These are phyloP conservation scores for Daldinia caldariorum DNA, from an alignment of 495 filamentous ascomycete genomes.

Conservation along the genomic window DNA sequence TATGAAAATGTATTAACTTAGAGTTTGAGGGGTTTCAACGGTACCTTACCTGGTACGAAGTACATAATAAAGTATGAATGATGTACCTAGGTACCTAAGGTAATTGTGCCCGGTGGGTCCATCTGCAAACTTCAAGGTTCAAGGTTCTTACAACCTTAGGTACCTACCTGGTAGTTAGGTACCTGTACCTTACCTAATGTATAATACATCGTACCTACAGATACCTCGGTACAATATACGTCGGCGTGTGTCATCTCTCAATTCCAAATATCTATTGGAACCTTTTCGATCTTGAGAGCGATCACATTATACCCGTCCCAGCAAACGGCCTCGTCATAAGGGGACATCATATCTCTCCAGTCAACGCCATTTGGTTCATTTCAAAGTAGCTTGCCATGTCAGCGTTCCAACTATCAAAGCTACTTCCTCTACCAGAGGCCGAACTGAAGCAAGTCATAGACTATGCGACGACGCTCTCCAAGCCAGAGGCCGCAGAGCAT, in stretches of 20 bases:
- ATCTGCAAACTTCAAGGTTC: too few relatives aligned
- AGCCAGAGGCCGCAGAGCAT: conserved; percentile 78
- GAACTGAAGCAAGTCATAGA: conserved; percentile 83
- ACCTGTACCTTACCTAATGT: too few relatives aligned
- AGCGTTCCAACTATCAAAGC: conserved; percentile 72
- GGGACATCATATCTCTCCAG: not conserved
- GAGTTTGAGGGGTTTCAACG: too few relatives aligned
- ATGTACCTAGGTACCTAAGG: too few relatives aligned
- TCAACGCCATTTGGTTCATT: too few relatives aligned
- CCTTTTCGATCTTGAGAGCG: not conserved
- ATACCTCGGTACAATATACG: not conserved
- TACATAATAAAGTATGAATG: too few relatives aligned
- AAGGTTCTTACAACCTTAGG: too few relatives aligned
- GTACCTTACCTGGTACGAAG: too few relatives aligned
- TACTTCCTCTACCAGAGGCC: conserved; percentile 85
- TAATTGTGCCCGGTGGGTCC: too few relatives aligned
- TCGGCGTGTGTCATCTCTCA: conserved; percentile 7
- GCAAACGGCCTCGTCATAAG: not conserved
- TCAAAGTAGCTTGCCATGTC: conserved; percentile 55
- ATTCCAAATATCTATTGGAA: not conserved
- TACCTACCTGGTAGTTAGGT: too few relatives aligned
- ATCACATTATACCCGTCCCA: not conserved
- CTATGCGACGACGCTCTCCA: conserved; percentile 75
- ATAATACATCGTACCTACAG: too few relatives aligned
- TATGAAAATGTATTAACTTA: too few relatives aligned